Percentiles rank a stretch among this genome's conserved stretches.
phyloP scores from a whole-genome alignment of 441 rosid genomes.

The Populus hybrid region DNA sequence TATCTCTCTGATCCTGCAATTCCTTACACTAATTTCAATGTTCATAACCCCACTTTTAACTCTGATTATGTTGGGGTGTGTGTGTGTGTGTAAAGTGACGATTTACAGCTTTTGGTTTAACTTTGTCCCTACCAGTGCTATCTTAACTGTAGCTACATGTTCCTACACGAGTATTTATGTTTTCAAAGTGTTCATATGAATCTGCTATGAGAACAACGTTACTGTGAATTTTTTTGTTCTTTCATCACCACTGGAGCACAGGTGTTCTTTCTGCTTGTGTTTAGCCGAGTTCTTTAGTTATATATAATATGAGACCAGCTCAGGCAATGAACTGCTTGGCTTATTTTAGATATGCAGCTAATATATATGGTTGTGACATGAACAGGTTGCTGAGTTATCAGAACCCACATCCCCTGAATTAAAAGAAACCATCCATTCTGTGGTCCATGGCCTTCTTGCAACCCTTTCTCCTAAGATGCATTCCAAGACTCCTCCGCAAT shows the following conservation, averaged over 20 bases:
- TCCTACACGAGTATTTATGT: constrained; percentile 2
- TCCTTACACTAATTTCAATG: too few species aligned
- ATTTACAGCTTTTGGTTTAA: constrained; percentile 16
- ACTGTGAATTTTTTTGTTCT: background rate
- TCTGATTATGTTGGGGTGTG: constrained; percentile 16
- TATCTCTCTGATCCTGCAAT: background rate
- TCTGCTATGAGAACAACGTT: background rate
- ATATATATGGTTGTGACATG: constrained; percentile 7
- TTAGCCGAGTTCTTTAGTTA: constrained; percentile 6
- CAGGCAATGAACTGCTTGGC: background rate
- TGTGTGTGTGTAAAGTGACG: constrained; percentile 17
- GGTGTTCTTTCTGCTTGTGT: background rate
- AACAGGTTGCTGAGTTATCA: constrained; percentile 89
- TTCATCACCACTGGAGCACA: background rate
- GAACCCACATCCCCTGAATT: constrained; percentile 76
- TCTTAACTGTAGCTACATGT: constrained; percentile 17
- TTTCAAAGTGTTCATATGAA: background rate
- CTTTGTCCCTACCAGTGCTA: constrained; percentile 13
- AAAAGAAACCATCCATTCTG: constrained; percentile 70
- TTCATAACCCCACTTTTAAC: background rate
- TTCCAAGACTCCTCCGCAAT: constrained; percentile 55
- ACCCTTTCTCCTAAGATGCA: constrained; percentile 89
- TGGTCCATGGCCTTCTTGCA: constrained; percentile 89
- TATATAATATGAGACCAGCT: constrained; percentile 5
- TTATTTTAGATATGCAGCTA: constrained; percentile 1